Evolutionary conservation across 148 eudicot genomes (phyloP).

Genomic region (Camellia sinensis): DNA sequence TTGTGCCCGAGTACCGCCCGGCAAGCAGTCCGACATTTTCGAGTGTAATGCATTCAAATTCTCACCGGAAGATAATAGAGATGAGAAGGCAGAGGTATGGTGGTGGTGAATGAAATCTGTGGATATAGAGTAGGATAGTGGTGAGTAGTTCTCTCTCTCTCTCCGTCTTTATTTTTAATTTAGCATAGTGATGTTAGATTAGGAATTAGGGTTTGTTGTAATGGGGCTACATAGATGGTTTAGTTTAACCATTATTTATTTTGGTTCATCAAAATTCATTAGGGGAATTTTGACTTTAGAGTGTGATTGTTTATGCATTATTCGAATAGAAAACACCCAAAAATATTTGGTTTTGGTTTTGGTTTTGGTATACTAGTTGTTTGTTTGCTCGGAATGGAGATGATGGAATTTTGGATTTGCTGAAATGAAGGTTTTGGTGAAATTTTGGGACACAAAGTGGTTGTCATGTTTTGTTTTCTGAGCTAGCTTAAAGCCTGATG

Average conservation of each 20-base stretch:
- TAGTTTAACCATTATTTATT: conserved; percentile 30
- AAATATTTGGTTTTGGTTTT: conserved; percentile 15
- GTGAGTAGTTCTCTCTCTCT: conserved; percentile 15
- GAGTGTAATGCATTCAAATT: conserved; percentile 65
- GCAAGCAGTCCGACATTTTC: conserved; percentile 86
- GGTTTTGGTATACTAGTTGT: neutral
- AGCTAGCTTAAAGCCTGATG: neutral
- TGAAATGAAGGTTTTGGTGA: conserved; percentile 1
- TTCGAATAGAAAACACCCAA: conserved; percentile 4
- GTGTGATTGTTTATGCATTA: conserved; percentile 25
- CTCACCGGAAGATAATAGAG: conserved; percentile 76
- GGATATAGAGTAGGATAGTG: conserved; percentile 39
- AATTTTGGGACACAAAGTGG: neutral
- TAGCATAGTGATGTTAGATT: conserved; percentile 24
- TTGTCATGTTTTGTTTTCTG: neutral
- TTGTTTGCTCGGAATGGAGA: conserved; percentile 8
- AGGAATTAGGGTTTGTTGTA: conserved; percentile 34
- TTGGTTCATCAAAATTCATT: conserved; percentile 22
- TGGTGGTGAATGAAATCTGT: conserved; percentile 26
- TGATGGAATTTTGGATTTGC: conserved; percentile 7
- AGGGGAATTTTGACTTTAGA: conserved; percentile 22
- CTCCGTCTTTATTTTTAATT: neutral
- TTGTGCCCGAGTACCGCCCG: conserved; percentile 81
- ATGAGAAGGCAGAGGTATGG: conserved; percentile 66
- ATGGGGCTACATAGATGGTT: conserved; percentile 24